Conservation (phyloP, 2,329 filamentous ascomycete species). For the Paracamarosporium sp. region DNA sequence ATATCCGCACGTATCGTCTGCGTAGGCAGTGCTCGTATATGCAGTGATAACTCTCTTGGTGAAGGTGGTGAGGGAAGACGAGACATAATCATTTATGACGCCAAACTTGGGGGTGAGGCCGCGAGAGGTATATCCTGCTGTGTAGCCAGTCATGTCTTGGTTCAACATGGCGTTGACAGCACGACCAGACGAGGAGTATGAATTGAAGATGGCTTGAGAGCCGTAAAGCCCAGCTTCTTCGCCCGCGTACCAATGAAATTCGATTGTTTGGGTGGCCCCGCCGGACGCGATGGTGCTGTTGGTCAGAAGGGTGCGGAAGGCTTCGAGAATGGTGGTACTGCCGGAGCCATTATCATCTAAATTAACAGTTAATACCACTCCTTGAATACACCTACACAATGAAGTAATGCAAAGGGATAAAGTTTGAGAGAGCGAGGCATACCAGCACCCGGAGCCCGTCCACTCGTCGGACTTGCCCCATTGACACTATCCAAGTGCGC, state of each 20-base stretch:
- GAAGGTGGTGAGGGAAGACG: conserved; percentile 77
- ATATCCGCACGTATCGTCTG: conserved; percentile 87
- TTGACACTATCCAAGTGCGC: conserved; percentile 96
- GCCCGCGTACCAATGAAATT: conserved; percentile 93
- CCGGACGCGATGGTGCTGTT: conserved; percentile 67
- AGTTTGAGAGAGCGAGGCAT: neutral
- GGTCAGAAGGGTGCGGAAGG: conserved; percentile 77
- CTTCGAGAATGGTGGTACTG: conserved; percentile 89
- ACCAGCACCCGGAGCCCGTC: conserved; percentile 2
- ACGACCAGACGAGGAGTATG: conserved; percentile 69
- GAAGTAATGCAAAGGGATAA: too few relatives aligned
- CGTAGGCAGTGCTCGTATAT: conserved; percentile 85
- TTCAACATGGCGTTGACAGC: conserved; percentile 63
- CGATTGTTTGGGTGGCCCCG: conserved; percentile 79
- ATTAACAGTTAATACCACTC: neutral
- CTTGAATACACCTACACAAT: too few relatives aligned
- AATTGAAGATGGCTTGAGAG: conserved; percentile 82
- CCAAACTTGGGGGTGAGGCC: conserved; percentile 82
- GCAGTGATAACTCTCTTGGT: conserved; percentile 81
- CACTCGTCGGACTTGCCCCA: conserved; percentile 75
- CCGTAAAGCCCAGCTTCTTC: conserved; percentile 85
- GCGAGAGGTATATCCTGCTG: conserved; percentile 77
- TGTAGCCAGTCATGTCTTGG: conserved; percentile 87
- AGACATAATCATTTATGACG: conserved; percentile 87
- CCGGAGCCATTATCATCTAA: conserved; percentile 85